Percentiles rank a stretch among this genome's conserved stretches.
Evolutionary conservation across 2,329 filamentous ascomycete species (phyloP).

Genomic region (Monilinia fructigena): DNA sequence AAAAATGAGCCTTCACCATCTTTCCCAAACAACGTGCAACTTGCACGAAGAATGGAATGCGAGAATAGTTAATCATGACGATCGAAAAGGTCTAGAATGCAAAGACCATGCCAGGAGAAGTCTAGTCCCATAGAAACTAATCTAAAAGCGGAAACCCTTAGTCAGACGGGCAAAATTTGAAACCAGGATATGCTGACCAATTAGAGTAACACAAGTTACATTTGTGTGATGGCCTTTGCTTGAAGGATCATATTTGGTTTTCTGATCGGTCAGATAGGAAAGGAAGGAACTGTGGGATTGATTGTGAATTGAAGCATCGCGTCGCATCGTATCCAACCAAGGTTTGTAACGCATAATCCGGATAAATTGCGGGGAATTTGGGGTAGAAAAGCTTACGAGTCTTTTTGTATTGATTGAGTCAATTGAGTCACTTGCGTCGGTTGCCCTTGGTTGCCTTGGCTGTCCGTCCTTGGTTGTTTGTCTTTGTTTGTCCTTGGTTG

Average conservation of each 20-base stretch:
- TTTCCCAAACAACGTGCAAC: too few relatives aligned
- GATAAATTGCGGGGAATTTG: not conserved
- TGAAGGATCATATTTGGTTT: not conserved
- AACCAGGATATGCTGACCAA: constrained; percentile 8
- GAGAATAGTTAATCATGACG: not conserved
- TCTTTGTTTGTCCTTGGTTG: too few relatives aligned
- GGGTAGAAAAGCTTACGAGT: too few relatives aligned
- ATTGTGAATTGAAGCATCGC: not conserved
- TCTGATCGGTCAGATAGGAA: constrained; percentile 16
- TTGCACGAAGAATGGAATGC: not conserved
- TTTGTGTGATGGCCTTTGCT: not conserved
- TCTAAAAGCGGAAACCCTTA: constrained; percentile 1
- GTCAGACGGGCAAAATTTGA: not conserved
- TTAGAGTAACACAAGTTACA: not conserved
- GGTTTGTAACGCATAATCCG: constrained; percentile 1
- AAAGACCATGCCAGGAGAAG: not conserved
- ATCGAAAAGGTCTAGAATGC: constrained; percentile 9
- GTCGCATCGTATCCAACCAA: too few relatives aligned
- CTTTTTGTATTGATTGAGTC: too few relatives aligned
- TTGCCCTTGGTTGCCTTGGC: too few relatives aligned
- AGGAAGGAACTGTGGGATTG: not conserved
- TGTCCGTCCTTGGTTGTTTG: too few relatives aligned
- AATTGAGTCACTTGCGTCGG: too few relatives aligned
- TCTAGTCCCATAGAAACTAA: not conserved
- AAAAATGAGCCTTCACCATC: too few relatives aligned